Evolutionary conservation across 2,329 filamentous ascomycete genomes (phyloP), one percentile per base, ranked within the genome.

Genomic region (Aspergillus puulaauensis): DNA sequence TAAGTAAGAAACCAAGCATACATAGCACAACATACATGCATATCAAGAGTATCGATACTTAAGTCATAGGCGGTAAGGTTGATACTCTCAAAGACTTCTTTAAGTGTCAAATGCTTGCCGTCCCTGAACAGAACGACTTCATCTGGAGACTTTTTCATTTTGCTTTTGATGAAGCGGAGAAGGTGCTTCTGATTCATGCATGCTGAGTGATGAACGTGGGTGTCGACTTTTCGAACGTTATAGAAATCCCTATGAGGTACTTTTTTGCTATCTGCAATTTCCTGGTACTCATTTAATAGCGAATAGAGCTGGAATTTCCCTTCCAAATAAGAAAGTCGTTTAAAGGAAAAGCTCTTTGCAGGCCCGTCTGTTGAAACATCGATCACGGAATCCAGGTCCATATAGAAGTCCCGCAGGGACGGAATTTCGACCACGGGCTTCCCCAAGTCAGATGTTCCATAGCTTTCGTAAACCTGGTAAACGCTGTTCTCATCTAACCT

Each of bases 101-200:
- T 87, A 59, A 99, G 78, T 0, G 95, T 98, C 66, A 99, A 80
- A 74, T 96, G 86, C 74, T 93, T 96, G 59, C 90, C 93, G 73
- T 99, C 95, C 70, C 95, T 86, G 74, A 87, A 96, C 45, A 99
- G 83, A 6, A 99, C 95, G 33, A 95, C 86, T 77, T 99, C 95
- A 68, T 98, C 90, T 0, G 93, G 92, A 17, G 86, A 95, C 76
- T 96, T 99, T 83, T 97, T 98, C 91, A 99, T 97, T 79, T 99
- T 99, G 77, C 92, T 96, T 78, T 99, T 99, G 80, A 99, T 99
- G 77, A 99, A 99, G 54, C 95, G 91, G 60, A 99, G 80, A 57
- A 99, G 79, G 82, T 99, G 95, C 77, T 99, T 99, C 76, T 99
- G 95, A 72, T 99, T 99, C 95, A 99, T 99, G 74, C 95, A 99